Evolutionary conservation across 2,329 filamentous ascomycete genomes (phyloP).

Genomic region (Pseudofabraea citricarpa): DNA sequence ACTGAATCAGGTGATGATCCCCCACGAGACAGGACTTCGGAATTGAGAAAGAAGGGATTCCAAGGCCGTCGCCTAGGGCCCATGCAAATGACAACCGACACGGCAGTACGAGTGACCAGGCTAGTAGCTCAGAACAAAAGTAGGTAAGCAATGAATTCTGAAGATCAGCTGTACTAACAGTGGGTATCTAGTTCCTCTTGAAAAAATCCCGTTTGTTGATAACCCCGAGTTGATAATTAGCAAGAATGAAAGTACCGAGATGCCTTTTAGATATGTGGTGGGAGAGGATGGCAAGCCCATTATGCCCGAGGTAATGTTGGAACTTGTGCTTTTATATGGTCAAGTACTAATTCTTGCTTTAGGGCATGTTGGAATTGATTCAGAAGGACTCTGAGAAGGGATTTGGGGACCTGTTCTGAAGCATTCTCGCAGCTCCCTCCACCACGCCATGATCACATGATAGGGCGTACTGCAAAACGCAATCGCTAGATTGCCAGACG

Average conservation of each 20-base stretch:
- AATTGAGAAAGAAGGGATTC: conserved; percentile 91
- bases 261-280: conserved; percentile 96
- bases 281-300: conserved; percentile 70
- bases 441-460: too few species aligned
- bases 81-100: conserved; percentile 98
- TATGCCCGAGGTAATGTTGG: conserved; percentile 87
- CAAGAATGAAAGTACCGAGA: conserved; percentile 89
- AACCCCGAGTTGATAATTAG: conserved; percentile 86
- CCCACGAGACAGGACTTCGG: conserved; percentile 90
- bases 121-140: conserved; percentile 82
- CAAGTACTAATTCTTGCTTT: too few species aligned
- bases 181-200: conserved; percentile 58
- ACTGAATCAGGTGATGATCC: conserved; percentile 74
- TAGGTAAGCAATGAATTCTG: conserved; percentile 35
- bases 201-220: conserved; percentile 77
- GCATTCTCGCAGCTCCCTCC: too few species aligned
- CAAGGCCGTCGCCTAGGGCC: conserved; percentile 81
- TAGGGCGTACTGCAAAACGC: too few species aligned
- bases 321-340: too few species aligned
- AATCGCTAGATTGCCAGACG: too few species aligned
- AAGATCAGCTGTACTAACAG: conserved; percentile 6
- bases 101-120: conserved; percentile 87
- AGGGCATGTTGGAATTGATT: conserved; percentile 92
- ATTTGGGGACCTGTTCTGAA: conserved; percentile 75
- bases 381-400: conserved; percentile 90